phyloP scores from a whole-genome alignment of 345 rosid species.

The Erucastrum elatum region DNA sequence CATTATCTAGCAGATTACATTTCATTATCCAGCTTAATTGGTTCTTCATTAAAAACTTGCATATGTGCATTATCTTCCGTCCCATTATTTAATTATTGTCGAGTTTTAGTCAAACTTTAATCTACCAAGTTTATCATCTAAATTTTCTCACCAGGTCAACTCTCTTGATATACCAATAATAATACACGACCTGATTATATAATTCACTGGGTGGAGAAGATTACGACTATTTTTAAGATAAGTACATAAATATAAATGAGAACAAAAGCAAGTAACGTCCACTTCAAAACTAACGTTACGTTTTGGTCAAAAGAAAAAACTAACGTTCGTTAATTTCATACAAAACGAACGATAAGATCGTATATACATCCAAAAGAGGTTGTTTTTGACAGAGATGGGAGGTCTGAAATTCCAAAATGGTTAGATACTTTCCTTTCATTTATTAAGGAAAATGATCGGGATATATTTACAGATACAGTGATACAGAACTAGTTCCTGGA shows the following conservation, averaged over 20 bases:
- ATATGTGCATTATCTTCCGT: not conserved
- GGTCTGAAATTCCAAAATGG: constrained; percentile 26
- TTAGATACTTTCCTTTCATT: not conserved
- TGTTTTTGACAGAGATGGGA: constrained; percentile 32
- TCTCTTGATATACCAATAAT: constrained; percentile 9
- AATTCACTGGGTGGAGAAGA: not conserved
- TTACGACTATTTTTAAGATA: not conserved
- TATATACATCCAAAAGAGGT: constrained; percentile 23
- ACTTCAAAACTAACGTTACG: constrained; percentile 26
- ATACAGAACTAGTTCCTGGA: constrained; percentile 7
- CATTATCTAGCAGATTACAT: constrained; percentile 6
- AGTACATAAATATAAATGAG: not conserved
- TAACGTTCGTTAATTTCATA: constrained; percentile 13
- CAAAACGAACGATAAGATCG: constrained; percentile 1
- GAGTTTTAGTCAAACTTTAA: constrained; percentile 14
- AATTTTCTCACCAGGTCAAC: constrained; percentile 10
- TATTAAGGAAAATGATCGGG: not conserved
- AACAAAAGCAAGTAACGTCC: constrained; percentile 29
- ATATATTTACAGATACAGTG: not conserved
- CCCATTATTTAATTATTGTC: not conserved
- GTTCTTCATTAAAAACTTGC: not conserved
- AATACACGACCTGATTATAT: constrained; percentile 1
- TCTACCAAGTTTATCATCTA: not conserved
- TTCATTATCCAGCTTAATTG: not conserved
- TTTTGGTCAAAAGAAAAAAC: constrained; percentile 15